Evolutionary conservation across 371 early-diverging fungal genomes (phyloP), one percentile per base, ranked within the genome.

Genomic region (Encephalitozoon hellem): DNA sequence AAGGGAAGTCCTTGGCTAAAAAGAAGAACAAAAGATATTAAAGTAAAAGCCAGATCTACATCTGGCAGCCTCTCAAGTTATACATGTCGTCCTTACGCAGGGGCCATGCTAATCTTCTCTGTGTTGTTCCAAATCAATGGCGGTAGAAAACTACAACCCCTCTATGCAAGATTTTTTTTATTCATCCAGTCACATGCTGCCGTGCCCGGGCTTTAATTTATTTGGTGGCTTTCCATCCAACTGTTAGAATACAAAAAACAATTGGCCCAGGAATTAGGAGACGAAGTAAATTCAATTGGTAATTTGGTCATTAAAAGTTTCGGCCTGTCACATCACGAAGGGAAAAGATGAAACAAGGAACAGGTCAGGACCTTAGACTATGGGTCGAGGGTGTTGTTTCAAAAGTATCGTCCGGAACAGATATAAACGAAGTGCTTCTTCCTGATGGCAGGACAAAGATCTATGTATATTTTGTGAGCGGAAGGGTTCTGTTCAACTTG

Each of bases 21-120:
- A 59, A 21, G 26, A 54, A 51, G 32, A 30, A 68, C 32, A 54
- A 59, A 74, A 74, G 43, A 63, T 38, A 21, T 78, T 63, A 64
- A 38, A 65, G 34, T 42, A 74, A 74, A 74, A 69, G 55, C 74
- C 64, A 23, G 53, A 68, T 64, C 72, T 64, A 78, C 66, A 41
- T 52, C 52, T 15, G 66, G 30, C 45, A 25, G 67, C 67, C 77
- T 80, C 77, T 69, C 75, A 70, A 77, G 54, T 54, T 45, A 73
- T 30, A 63, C 63, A 76, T 76, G 83, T 69, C 83, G 76, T 83
- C 83, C 83, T 83, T 83, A 78, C 80, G 80, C 83, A 83, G 83
- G 81, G 83, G 83, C 80, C 77, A 83, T 83, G 83, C 83, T 83
- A 83, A 83, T 83, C 83, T 83, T 83, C 83, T 83, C 83, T 63